phyloP scores from a whole-genome alignment of 1,284 basidiomycete genomes.

The Ustilago hordei region DNA sequence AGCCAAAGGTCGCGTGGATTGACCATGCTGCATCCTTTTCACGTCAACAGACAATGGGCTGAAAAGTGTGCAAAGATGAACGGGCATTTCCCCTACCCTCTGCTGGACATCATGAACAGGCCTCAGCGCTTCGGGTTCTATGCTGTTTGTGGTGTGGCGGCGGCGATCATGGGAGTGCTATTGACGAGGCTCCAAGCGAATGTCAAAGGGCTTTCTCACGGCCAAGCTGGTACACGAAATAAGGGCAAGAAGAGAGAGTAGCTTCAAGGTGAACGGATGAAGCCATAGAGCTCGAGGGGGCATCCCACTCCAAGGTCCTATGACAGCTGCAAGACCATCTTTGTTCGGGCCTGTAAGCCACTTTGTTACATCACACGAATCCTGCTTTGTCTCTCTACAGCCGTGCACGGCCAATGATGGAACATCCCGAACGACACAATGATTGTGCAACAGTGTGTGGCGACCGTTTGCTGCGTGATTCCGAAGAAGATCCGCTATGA shows the following conservation, averaged over 20 bases:
- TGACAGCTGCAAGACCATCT: no score
- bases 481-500: no score
- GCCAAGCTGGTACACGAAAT: background rate
- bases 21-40: background rate
- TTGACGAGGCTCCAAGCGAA: slow-evolving; percentile 26
- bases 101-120: slow-evolving; percentile 40
- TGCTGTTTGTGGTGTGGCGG: slow-evolving; percentile 11
- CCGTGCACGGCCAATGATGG: background rate
- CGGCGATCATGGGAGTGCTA: slow-evolving; percentile 9
- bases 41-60: slow-evolving; percentile 38
- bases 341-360: no score
- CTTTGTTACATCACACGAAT: background rate
- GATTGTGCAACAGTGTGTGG: no score
- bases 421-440: no score
- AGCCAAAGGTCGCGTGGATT: background rate
- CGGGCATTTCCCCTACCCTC: slow-evolving; percentile 52
- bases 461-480: no score
- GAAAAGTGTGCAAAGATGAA: slow-evolving; percentile 54
- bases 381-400: no score
- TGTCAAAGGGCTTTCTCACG: background rate
- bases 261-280: background rate
- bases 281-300: background rate
- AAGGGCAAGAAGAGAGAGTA: background rate
- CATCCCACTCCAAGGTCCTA: no score
- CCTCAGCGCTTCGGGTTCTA: slow-evolving; percentile 37